Percentiles rank a stretch among this genome's conserved stretches.
Conservation (phyloP, 352 stramenopile species). For the Vaucheria bursata region DNA sequence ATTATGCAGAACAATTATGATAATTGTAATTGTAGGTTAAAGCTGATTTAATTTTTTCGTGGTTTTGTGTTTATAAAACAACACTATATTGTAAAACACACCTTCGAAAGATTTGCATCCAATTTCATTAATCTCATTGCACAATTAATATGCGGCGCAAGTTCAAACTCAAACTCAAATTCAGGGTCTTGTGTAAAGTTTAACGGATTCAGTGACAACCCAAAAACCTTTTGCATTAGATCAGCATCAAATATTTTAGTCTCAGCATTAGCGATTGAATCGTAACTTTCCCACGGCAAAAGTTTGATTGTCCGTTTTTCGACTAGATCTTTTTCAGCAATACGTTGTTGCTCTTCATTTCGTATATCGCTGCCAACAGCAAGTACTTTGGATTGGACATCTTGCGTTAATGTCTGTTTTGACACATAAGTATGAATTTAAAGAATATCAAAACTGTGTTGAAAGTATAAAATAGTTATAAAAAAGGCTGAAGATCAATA, state of each 20-base stretch:
- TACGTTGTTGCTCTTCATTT: background rate
- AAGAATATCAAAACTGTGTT: too few relatives aligned
- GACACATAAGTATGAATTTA: too few relatives aligned
- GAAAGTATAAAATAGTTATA: too few relatives aligned
- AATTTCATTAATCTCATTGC: background rate
- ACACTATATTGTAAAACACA: too few relatives aligned
- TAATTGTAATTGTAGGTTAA: too few relatives aligned
- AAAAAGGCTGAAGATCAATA: background rate
- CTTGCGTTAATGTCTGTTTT: background rate
- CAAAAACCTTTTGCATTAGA: background rate
- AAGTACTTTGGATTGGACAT: background rate
- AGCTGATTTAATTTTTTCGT: too few relatives aligned
- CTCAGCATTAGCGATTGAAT: too few relatives aligned
- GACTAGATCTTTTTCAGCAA: background rate
- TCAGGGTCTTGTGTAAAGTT: background rate
- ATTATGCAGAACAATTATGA: too few relatives aligned
- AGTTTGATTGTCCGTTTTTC: background rate
- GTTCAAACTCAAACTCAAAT: background rate
- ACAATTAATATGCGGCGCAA: background rate
- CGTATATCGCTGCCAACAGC: background rate
- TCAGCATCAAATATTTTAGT: background rate
- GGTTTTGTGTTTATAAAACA: too few relatives aligned
- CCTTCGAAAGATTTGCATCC: constrained; percentile 3
- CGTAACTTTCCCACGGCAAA: background rate
- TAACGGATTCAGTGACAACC: background rate